Base-by-base conservation (phyloP, 352 stramenopile species). In the Phytophthora pinifolia region DNA sequence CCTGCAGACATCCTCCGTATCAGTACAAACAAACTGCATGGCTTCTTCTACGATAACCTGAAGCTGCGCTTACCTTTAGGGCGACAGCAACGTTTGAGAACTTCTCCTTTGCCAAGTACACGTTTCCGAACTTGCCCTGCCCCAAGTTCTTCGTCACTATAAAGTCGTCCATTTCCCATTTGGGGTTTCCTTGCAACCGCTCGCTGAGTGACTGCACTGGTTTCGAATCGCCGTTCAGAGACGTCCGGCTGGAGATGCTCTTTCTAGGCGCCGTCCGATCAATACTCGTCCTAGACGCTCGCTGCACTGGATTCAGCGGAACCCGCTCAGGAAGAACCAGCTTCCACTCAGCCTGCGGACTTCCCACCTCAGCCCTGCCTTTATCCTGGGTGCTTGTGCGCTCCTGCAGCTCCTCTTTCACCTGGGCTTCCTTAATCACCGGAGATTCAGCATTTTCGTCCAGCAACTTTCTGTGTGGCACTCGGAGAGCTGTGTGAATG, bases 81-180 rank as follows among this genome's bases (percentile, higher is more conserved):
- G 85, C 85, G 12, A 93, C 81, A 37, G 69, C 87, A 17, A 79
- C 58, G 46, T 82, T 81, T 6, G 74, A 79, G 37, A 61, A 65
- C 36, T 84, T 88, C 36, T 92, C 79, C 41, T 85, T 86, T 7
- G 85, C 83, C 20, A 92, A 49, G 48, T 94, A 94, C 2, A 94
- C 82, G 41, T 93, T 92, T 15, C 85, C 85, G 39, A 92, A 94
- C 56, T 94, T 94, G 42, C 85, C 85, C 62, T 92, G 86, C 9
- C 85, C 85, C 10, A 94, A 54, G 29, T 80, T 92, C 53, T 86
- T 89, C 14, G 77, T 89, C 36, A 92, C 79, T 6, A 67, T 55
- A 38, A 92, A 94, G 45, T 94, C 83, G 12, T 89, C 72, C 63
- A 92, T 74, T 46, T 79, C 69, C 74, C 74, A 92, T 37, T 92